phyloP scores from a whole-genome alignment of 202 grass and related monocot genomes.

The Brachypodium distachyon region DNA sequence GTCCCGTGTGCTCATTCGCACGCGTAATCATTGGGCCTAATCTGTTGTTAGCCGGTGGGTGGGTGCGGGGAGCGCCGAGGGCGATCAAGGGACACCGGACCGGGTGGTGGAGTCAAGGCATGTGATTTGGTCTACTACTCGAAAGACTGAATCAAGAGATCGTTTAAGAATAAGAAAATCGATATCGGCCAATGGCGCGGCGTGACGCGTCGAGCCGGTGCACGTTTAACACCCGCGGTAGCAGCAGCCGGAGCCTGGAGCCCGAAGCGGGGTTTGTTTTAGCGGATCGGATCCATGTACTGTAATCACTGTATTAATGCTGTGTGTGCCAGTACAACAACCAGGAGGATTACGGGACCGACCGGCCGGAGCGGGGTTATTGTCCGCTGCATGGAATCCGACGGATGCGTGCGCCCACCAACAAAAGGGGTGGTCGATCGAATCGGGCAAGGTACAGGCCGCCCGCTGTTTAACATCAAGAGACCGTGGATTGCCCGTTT shows the following conservation, averaged over 20 bases:
- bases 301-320: background rate
- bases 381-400: background rate
- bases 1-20: background rate
- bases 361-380: background rate
- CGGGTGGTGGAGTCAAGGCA: background rate
- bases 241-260: background rate
- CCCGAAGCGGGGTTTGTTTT: background rate
- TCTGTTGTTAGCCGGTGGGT: too few species aligned
- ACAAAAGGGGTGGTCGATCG: too few species aligned
- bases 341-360: background rate
- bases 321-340: background rate
- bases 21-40: background rate
- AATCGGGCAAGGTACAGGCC: background rate
- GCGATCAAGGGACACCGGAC: background rate
- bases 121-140: background rate
- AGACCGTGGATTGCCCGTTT: background rate
- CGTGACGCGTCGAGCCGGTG: background rate
- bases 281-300: background rate
- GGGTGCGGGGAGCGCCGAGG: background rate
- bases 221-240: slow-evolving; percentile 8
- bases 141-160: too few species aligned
- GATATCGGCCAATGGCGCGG: too few species aligned
- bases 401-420: background rate
- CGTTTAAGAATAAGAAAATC: too few species aligned
- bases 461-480: background rate